A percentile compares a stretch with the other conserved stretches of the same genome.
Evolutionary conservation across 805 yeast genomes (phyloP).

Genomic region (Naumovozyma dairenensis): DNA sequence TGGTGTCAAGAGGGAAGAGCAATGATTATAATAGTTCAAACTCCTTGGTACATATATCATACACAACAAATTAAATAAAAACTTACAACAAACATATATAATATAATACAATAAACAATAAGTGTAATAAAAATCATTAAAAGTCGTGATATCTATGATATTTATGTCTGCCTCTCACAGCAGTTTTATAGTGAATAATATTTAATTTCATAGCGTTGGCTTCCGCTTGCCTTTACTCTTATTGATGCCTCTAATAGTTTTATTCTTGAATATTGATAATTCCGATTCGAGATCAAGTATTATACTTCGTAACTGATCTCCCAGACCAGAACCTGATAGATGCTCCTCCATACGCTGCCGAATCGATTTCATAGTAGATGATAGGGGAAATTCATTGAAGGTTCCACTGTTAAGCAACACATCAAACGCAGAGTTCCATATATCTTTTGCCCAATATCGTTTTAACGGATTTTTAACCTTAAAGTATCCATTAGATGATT

Average conservation of each 20-base stretch:
- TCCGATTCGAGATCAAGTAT: slow-evolving; percentile 33
- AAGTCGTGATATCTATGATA: too few relatives aligned
- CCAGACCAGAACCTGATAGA: slow-evolving; percentile 8
- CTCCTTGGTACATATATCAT: not conserved
- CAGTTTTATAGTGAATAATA: too few relatives aligned
- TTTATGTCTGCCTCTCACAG: too few relatives aligned
- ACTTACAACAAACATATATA: too few relatives aligned
- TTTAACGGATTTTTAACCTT: slow-evolving; percentile 42
- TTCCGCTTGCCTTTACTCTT: too few relatives aligned
- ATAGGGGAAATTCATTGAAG: slow-evolving; percentile 33
- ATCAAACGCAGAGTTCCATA: slow-evolving; percentile 64
- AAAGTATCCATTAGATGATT: slow-evolving; percentile 23
- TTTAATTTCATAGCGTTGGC: too few relatives aligned
- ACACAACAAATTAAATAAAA: too few relatives aligned
- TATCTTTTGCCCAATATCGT: slow-evolving; percentile 63
- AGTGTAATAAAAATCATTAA: not conserved
- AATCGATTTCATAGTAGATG: slow-evolving; percentile 24
- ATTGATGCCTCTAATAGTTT: too few relatives aligned
- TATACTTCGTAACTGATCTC: slow-evolving; percentile 23
- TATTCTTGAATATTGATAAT: slow-evolving; percentile 8
- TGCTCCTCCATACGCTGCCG: slow-evolving; percentile 9
- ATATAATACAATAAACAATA: not conserved
- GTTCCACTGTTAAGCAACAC: slow-evolving; percentile 48
- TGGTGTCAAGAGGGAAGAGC: slow-evolving; percentile 64
- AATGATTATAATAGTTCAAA: too few relatives aligned